A percentile compares a stretch with the other conserved stretches of the same genome.
phyloP scores from a whole-genome alignment of 768 basidiomycete species.

The Tricholoma flavovirens region DNA sequence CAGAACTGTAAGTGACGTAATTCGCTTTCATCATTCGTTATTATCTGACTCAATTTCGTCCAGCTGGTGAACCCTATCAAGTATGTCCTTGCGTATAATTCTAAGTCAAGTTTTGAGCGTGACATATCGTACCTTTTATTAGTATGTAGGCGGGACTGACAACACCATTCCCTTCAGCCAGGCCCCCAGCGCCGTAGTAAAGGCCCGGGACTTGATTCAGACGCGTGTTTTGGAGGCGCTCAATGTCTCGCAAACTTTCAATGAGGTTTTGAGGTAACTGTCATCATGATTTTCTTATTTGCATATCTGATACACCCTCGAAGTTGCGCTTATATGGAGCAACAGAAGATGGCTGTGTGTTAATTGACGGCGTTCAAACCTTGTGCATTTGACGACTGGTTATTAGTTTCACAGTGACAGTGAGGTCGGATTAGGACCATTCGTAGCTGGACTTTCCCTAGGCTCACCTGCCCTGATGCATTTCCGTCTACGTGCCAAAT shows the following conservation, averaged over 20 bases:
- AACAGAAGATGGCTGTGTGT: slow-evolving; percentile 77
- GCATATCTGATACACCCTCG: slow-evolving; percentile 1
- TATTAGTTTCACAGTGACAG: slow-evolving; percentile 73
- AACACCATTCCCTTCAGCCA: slow-evolving; percentile 62
- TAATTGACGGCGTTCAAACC: not conserved
- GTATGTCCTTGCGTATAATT: slow-evolving; percentile 28
- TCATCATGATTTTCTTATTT: not conserved
- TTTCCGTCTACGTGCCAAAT: slow-evolving; percentile 50
- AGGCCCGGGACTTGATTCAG: slow-evolving; percentile 56
- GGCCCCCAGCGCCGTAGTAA: slow-evolving; percentile 53
- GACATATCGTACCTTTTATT: not conserved
- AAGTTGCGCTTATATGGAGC: slow-evolving; percentile 69
- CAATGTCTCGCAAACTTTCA: slow-evolving; percentile 40
- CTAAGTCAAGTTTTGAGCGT: not conserved
- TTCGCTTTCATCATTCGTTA: not conserved
- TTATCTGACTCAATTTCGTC: not conserved
- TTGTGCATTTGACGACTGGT: slow-evolving; percentile 4
- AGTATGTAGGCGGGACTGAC: slow-evolving; percentile 77
- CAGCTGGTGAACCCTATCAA: slow-evolving; percentile 79
- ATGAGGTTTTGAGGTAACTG: slow-evolving; percentile 64
- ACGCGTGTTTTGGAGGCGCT: slow-evolving; percentile 47
- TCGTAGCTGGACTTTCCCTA: slow-evolving; percentile 71
- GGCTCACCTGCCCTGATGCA: slow-evolving; percentile 78
- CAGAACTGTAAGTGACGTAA: slow-evolving; percentile 59
- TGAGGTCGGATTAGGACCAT: slow-evolving; percentile 66